These are phyloP conservation scores for Brassica carinata DNA, from an alignment of 345 rosid species.

Conservation along the genomic window DNA sequence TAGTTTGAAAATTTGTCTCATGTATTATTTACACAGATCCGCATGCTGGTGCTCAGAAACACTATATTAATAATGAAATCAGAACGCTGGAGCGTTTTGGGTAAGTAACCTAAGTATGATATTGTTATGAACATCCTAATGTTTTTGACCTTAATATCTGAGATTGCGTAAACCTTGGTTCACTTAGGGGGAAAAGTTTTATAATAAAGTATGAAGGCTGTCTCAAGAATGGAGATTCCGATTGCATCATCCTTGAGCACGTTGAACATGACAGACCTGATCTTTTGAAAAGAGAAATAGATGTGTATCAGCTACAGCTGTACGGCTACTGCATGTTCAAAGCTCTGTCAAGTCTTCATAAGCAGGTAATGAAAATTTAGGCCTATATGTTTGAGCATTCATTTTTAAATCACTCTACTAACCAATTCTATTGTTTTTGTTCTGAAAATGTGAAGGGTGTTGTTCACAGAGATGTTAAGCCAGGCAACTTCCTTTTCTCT, in stretches of 20 bases:
- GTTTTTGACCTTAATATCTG: not conserved
- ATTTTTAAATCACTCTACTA: constrained; percentile 4
- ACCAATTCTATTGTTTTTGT: constrained; percentile 19
- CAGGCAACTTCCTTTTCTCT: constrained; percentile 95
- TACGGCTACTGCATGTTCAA: constrained; percentile 88
- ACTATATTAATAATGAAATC: constrained; percentile 70
- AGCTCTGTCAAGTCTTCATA: constrained; percentile 86
- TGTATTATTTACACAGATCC: constrained; percentile 61
- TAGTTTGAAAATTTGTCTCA: constrained; percentile 25
- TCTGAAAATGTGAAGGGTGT: constrained; percentile 55
- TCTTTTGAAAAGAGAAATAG: constrained; percentile 80
- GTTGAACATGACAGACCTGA: constrained; percentile 96
- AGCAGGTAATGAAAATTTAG: constrained; percentile 56
- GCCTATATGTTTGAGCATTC: not conserved
- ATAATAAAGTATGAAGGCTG: constrained; percentile 78
- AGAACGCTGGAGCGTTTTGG: constrained; percentile 93
- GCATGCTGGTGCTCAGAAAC: constrained; percentile 74
- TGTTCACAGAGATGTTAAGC: constrained; percentile 96
- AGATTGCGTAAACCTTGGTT: constrained; percentile 16
- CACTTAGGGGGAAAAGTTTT: constrained; percentile 79
- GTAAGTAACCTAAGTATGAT: constrained; percentile 51
- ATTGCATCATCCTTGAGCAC: constrained; percentile 87
- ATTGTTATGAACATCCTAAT: not conserved
- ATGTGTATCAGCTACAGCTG: constrained; percentile 68
- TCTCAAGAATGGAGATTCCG: constrained; percentile 69